Evolutionary conservation across 345 rosid species (phyloP), one percentile per base, ranked within the genome.

Genomic region (Passiflora organensis): DNA sequence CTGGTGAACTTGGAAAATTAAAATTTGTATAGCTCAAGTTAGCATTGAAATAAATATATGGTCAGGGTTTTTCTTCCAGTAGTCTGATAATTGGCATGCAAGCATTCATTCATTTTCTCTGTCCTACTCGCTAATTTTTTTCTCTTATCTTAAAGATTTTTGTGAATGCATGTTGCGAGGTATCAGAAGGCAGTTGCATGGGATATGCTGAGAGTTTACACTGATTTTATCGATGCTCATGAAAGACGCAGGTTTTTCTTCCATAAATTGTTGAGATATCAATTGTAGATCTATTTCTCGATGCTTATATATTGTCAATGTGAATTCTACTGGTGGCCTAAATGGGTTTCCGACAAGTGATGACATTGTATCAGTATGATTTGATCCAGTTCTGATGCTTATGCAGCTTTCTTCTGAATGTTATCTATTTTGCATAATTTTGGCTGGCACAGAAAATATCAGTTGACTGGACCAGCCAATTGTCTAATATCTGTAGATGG

Each of bases 191-290:
- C 95, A 57, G 81, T 76, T 66, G 91, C 95, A 0, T 86, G 95
- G 99, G 99, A 93, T 79, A 89, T 93, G 97, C 82, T 93, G 63
- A 86, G 60, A 80, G 87, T 93, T 66, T 89, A 93, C 55, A 71
- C 86, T 68, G 78, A 79, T 61, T 93, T 89, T 74, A 62, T 93
- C 64, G 91, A 84, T 52, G 62, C 86, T 60, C 76, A 75, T 62
- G 97, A 93, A 60, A 84, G 71, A 67, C 82, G 83, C 79, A 86
- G 97, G 99, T 93, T 78, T 58, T 39, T 62, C 10, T 51, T 57
- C 17, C 20, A 46, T 46, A 28, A 43, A 54, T 48, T 28, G 5
- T 28, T 28, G 34, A 28, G 34, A 28, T 28, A 28, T 28, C 3
- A 3, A 3, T 28, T n/a, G n/a, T n/a, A n/a, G 34, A 28, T 2